phyloP scores from a whole-genome alignment of 2,329 filamentous ascomycete species.

The Sclerotinia trifoliorum region DNA sequence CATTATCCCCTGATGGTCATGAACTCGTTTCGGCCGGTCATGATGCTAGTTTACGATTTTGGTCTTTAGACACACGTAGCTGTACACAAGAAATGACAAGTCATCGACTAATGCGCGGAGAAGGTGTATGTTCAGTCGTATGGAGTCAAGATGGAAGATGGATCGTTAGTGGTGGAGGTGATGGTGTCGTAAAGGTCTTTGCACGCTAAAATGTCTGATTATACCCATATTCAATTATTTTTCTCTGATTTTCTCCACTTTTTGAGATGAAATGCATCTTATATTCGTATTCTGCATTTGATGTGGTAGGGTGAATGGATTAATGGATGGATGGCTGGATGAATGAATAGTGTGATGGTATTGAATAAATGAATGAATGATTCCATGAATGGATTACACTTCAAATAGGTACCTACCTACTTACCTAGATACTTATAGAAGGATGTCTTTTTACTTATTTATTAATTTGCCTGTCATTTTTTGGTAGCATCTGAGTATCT shows the following conservation, averaged over 20 bases:
- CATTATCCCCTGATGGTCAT: slow-evolving; percentile 85
- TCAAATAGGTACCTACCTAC: not conserved
- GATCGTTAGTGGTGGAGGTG: slow-evolving; percentile 91
- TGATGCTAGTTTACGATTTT: slow-evolving; percentile 93
- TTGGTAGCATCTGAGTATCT: not conserved
- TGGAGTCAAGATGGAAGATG: slow-evolving; percentile 96
- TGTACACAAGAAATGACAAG: slow-evolving; percentile 95
- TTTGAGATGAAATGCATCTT: slow-evolving; percentile 8
- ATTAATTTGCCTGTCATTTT: slow-evolving; percentile 11
- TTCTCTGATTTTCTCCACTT: slow-evolving; percentile 6
- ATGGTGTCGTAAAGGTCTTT: slow-evolving; percentile 94
- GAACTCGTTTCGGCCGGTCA: slow-evolving; percentile 96
- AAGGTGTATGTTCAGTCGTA: slow-evolving; percentile 89
- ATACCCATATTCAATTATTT: slow-evolving; percentile 15
- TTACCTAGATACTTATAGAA: too few relatives aligned
- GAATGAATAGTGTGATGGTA: slow-evolving; percentile 2
- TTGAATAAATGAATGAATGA: slow-evolving; percentile 10
- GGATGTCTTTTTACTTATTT: too few relatives aligned
- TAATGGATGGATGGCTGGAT: too few relatives aligned
- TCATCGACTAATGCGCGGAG: slow-evolving; percentile 91
- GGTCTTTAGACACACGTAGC: slow-evolving; percentile 91
- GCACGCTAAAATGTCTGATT: slow-evolving; percentile 46
- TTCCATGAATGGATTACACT: not conserved
- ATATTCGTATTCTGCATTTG: slow-evolving; percentile 10
- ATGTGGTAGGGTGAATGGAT: slow-evolving; percentile 1